A percentile compares a stretch with the other conserved stretches of the same genome.
Conservation (phyloP, 1,284 basidiomycete genomes). For the Amylostereum areolatum region DNA sequence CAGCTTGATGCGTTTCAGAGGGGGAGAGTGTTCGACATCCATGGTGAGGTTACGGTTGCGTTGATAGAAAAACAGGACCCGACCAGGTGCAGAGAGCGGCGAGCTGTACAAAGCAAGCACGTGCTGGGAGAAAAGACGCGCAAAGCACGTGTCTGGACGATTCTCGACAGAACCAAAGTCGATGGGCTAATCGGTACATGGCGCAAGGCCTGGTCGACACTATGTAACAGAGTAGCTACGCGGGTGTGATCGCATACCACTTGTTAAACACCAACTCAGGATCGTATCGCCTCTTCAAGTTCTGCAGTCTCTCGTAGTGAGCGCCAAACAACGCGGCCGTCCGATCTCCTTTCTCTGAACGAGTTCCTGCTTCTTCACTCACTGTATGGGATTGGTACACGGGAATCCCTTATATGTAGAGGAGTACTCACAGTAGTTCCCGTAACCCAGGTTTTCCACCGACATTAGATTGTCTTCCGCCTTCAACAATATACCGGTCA, state of each 20-base stretch:
- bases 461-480: slow-evolving; percentile 8
- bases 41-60: neutral
- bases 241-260: slow-evolving; percentile 38
- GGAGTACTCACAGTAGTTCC: slow-evolving; percentile 21
- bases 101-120: neutral
- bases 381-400: neutral
- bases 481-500: slow-evolving; percentile 1
- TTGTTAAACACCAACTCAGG: slow-evolving; percentile 47
- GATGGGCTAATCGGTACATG: neutral
- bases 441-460: slow-evolving; percentile 16
- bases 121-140: neutral
- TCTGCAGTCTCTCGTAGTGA: slow-evolving; percentile 39
- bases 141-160: neutral
- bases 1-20: slow-evolving; percentile 6
- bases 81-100: neutral
- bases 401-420: neutral
- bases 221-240: neutral
- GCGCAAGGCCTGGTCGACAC: neutral
- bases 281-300: slow-evolving; percentile 46
- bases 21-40: neutral
- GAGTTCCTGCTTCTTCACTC: slow-evolving; percentile 3
- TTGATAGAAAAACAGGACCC: neutral
- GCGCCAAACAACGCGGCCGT: slow-evolving; percentile 33
- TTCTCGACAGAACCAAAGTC: neutral
- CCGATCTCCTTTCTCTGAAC: neutral